Percentiles rank a stretch among this genome's conserved stretches.
Conservation (phyloP, 352 stramenopile genomes). For the Blastocystis sp. region DNA sequence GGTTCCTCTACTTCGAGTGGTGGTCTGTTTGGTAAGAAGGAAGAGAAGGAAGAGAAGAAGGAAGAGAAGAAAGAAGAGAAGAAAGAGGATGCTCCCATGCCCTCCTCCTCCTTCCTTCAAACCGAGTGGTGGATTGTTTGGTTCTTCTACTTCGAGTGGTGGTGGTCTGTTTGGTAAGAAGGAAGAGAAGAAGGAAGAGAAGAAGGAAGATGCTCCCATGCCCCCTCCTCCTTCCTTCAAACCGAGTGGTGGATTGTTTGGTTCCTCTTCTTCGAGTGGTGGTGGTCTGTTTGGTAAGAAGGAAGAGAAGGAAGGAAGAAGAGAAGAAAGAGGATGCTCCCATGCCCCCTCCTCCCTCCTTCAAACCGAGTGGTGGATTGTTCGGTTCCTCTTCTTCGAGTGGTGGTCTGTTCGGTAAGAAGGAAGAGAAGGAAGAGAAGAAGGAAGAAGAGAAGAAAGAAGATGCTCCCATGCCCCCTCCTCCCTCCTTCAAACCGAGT, state of each 20-base stretch:
- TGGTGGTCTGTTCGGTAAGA: constrained; percentile 20
- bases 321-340: neutral
- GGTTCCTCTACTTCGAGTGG: neutral
- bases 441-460: neutral
- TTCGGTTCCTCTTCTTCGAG: neutral
- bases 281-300: neutral
- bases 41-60: neutral
- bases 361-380: neutral
- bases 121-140: neutral
- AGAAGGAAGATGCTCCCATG: neutral
- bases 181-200: neutral
- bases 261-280: neutral
- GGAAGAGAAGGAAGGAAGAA: constrained; percentile 36
- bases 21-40: neutral
- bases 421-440: neutral
- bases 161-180: neutral
- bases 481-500: neutral
- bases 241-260: neutral
- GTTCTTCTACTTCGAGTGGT: neutral
- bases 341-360: neutral
- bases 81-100: neutral
- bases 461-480: neutral
- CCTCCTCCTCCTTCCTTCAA: neutral
- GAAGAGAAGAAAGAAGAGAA: neutral
- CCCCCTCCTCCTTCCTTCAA: neutral